phyloP scores from a whole-genome alignment of 352 stramenopile species.

The Pythium rishiriense region DNA sequence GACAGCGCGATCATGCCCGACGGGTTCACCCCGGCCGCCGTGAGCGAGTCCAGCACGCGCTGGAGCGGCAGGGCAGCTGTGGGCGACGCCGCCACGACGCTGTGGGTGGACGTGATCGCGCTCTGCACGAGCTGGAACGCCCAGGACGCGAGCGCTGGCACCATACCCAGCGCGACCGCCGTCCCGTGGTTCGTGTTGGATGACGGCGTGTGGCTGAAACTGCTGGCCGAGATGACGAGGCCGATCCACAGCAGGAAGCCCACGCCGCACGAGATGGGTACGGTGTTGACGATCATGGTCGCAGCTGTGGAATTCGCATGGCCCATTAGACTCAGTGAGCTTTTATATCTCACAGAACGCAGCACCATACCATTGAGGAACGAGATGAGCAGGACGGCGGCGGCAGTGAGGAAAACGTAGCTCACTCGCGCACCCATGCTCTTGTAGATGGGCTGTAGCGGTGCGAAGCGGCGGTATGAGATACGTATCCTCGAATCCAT shows the following conservation, averaged over 20 bases:
- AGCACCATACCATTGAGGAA: slow-evolving; percentile 32
- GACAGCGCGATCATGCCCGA: slow-evolving; percentile 43
- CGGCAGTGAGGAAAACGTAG: slow-evolving; percentile 39
- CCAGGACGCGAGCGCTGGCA: slow-evolving; percentile 43
- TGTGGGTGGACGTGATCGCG: slow-evolving; percentile 25
- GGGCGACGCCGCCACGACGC: not conserved
- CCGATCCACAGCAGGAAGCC: slow-evolving; percentile 55
- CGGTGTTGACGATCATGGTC: slow-evolving; percentile 35
- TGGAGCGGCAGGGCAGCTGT: slow-evolving; percentile 16
- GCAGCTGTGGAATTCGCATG: slow-evolving; percentile 7
- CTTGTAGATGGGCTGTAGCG: slow-evolving; percentile 43
- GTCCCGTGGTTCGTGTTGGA: slow-evolving; percentile 47
- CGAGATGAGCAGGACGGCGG: slow-evolving; percentile 30
- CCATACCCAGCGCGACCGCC: slow-evolving; percentile 41
- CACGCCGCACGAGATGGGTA: slow-evolving; percentile 42
- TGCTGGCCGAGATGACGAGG: slow-evolving; percentile 43
- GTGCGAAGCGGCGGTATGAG: not conserved
- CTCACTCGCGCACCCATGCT: slow-evolving; percentile 41
- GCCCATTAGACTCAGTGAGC: not conserved
- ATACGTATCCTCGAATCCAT: no score
- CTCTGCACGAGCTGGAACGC: slow-evolving; percentile 42
- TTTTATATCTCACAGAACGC: not conserved
- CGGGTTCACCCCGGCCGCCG: slow-evolving; percentile 33
- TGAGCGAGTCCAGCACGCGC: slow-evolving; percentile 29
- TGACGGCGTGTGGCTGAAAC: slow-evolving; percentile 37